Conservation (phyloP, 345 rosid genomes). For the Corymbia maculata region DNA sequence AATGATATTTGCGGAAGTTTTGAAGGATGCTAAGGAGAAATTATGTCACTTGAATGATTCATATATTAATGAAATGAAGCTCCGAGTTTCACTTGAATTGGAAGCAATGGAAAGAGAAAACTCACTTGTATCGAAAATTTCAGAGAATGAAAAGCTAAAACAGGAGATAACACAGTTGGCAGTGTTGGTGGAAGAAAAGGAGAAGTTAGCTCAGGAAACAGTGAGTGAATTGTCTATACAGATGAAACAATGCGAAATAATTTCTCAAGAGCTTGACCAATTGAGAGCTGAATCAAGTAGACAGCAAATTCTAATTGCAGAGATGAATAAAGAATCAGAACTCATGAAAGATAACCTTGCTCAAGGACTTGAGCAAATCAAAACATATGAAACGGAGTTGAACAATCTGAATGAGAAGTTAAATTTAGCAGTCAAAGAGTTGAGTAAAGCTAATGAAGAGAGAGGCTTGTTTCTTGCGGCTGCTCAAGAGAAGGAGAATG, state of each 20-base stretch:
- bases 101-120: conserved; percentile 34
- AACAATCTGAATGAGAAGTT: conserved; percentile 22
- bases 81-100: conserved; percentile 14
- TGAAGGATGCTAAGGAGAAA: conserved; percentile 57
- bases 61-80: conserved; percentile 20
- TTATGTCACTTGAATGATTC: conserved; percentile 19
- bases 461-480: conserved; percentile 20
- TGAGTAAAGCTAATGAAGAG: conserved; percentile 32
- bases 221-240: conserved; percentile 25
- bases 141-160: conserved; percentile 44
- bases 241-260: conserved; percentile 22
- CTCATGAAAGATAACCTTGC: conserved; percentile 17
- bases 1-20: conserved; percentile 31
- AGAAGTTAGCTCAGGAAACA: conserved; percentile 27
- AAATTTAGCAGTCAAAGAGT: conserved; percentile 12
- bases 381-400: conserved; percentile 19
- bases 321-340: conserved; percentile 17
- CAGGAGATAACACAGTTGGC: conserved; percentile 19
- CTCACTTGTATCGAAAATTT: conserved; percentile 18
- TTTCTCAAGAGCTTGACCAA: conserved; percentile 26
- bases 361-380: conserved; percentile 26
- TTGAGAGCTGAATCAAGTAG: conserved; percentile 23
- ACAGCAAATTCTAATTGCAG: conserved; percentile 24
- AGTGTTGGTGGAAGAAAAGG: conserved; percentile 32
- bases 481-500: conserved; percentile 17